Percentiles rank a stretch among this genome's conserved stretches.
These are phyloP conservation scores for Penicillium sp. DNA, from an alignment of 2,329 filamentous ascomycete species.

Conservation along the genomic window DNA sequence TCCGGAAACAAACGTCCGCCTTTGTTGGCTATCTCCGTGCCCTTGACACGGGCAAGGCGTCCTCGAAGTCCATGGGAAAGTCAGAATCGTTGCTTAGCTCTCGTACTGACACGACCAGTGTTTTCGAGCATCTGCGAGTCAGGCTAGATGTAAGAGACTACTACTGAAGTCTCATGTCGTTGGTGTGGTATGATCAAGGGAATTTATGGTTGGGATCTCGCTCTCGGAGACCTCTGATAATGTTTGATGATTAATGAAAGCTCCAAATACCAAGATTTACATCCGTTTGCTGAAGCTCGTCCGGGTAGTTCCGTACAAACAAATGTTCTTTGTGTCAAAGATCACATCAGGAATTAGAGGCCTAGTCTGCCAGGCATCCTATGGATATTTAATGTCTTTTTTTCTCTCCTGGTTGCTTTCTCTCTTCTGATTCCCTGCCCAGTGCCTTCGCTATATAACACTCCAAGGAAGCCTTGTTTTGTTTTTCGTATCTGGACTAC, in stretches of 20 bases:
- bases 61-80: slow-evolving; percentile 44
- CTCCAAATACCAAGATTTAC: slow-evolving; percentile 1
- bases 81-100: slow-evolving; percentile 37
- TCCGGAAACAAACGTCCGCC: slow-evolving; percentile 73
- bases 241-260: slow-evolving; percentile 18
- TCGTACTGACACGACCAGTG: slow-evolving; percentile 57
- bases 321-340: not conserved
- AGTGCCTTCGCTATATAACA: not conserved
- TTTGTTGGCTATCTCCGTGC: slow-evolving; percentile 75
- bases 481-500: too few relatives aligned
- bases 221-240: not conserved
- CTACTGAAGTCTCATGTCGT: slow-evolving; percentile 52
- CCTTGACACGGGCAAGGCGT: slow-evolving; percentile 68
- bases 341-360: not conserved
- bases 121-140: slow-evolving; percentile 71
- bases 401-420: not conserved
- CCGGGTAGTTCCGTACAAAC: not conserved
- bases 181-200: not conserved
- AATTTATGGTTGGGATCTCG: too few relatives aligned
- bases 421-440: not conserved
- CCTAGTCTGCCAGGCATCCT: not conserved
- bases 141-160: slow-evolving; percentile 75
- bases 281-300: not conserved
- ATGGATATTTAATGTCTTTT: not conserved
- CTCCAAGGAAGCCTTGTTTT: not conserved